phyloP scores from a whole-genome alignment of 345 rosid species.

The Gossypium stocksii region DNA sequence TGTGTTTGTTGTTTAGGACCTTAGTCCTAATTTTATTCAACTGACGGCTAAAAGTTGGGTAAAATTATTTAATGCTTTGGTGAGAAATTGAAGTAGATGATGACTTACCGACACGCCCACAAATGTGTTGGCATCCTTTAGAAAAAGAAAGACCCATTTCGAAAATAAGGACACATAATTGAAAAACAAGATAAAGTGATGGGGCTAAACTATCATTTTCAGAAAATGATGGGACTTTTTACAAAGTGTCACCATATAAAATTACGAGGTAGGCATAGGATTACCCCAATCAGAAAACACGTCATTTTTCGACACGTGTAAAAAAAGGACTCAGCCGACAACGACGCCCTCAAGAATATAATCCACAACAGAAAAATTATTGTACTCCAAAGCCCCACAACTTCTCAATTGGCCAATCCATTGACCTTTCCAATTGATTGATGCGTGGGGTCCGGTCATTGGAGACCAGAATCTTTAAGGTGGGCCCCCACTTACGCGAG shows the following conservation, averaged over 20 bases:
- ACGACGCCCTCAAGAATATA: neutral
- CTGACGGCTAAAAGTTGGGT: no score
- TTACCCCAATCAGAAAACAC: constrained; percentile 9
- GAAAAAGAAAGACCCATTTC: neutral
- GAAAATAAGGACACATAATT: neutral
- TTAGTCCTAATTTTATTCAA: neutral
- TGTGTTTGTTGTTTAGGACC: neutral
- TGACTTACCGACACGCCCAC: neutral
- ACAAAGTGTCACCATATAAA: neutral
- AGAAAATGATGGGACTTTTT: constrained; percentile 17
- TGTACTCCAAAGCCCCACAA: constrained; percentile 12
- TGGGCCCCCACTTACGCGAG: constrained; percentile 16
- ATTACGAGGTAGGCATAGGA: constrained; percentile 10
- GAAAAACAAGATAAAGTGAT: neutral
- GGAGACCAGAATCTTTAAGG: constrained; percentile 15
- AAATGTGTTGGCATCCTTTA: neutral
- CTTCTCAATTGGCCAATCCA: constrained; percentile 16
- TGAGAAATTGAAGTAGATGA: neutral
- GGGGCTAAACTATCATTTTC: constrained; percentile 25
- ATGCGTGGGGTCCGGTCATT: constrained; percentile 1
- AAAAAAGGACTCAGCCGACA: neutral
- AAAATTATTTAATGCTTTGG: no score
- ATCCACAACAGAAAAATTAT: constrained; percentile 18
- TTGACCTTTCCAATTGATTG: constrained; percentile 24
- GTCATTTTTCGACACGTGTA: neutral